These are phyloP conservation scores for Candida xyloterini DNA, from an alignment of 805 yeast genomes.

Conservation along the genomic window DNA sequence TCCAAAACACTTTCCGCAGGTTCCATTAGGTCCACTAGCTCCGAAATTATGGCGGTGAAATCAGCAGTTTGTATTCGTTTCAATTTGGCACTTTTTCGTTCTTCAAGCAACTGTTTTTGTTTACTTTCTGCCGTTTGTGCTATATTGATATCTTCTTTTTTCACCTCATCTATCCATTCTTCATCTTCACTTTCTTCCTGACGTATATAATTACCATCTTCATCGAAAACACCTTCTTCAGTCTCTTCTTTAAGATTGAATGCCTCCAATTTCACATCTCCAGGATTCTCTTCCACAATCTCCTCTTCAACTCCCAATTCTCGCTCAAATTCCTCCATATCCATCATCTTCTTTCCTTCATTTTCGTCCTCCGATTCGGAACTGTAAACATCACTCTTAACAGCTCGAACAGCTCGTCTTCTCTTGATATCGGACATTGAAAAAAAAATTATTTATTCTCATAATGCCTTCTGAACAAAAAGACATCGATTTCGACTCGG, in stretches of 20 bases:
- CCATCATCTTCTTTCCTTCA: constrained; percentile 28
- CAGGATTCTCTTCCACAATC: constrained; percentile 10
- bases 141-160: constrained; percentile 22
- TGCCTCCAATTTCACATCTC: constrained; percentile 50
- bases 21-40: constrained; percentile 44
- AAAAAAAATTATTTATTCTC: constrained; percentile 5
- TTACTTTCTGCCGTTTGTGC: constrained; percentile 26
- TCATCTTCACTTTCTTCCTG: constrained; percentile 28
- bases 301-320: constrained; percentile 13
- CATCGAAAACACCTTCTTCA: constrained; percentile 58
- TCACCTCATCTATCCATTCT: constrained; percentile 24
- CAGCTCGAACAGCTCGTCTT: constrained; percentile 9
- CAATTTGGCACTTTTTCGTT: constrained; percentile 5
- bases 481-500: constrained; percentile 52
- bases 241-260: constrained; percentile 58
- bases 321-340: constrained; percentile 38
- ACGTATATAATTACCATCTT: constrained; percentile 54
- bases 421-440: constrained; percentile 19
- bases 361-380: constrained; percentile 21
- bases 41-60: constrained; percentile 24
- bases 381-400: constrained; percentile 18
- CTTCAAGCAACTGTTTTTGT: constrained; percentile 25
- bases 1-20: constrained; percentile 63
- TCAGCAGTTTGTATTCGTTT: constrained; percentile 12
- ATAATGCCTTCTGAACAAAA: constrained; percentile 21